Evolutionary conservation across 1,284 basidiomycete species (phyloP), one percentile per base, ranked within the genome.

Genomic region (Polyporus tsugae): DNA sequence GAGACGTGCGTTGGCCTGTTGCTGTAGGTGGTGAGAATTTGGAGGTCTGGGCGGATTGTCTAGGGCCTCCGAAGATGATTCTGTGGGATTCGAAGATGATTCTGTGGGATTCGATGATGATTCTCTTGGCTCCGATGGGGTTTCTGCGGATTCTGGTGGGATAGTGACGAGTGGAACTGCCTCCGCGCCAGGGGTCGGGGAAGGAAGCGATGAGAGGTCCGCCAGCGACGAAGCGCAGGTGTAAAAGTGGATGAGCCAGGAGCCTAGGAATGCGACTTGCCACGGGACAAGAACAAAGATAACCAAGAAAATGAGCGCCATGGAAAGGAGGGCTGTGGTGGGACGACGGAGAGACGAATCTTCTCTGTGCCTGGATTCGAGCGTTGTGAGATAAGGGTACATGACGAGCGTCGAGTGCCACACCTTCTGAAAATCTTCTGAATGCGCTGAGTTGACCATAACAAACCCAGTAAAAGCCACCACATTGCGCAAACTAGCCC

Each of bases 181-280:
- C 58, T 69, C 69, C 0, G 58, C 13, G 10, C 38, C 63, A 4
- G 65, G 15, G 2, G 36, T 17, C 38, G 55, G 36, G 15, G 63
- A 62, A 22, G 41, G 52, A 29, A 58, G 49, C 29, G 67, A 60
- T 33, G 70, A 70, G 22, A 70, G 52, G 6, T 69, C 58, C 46
- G 72, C 59, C 46, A 70, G 52, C 60, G 72, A 77, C 13, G 80
- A 78, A 15, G 86, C 85, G 75, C 90, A 92, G 52, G 87, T 89
- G 73, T 86, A 83, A 59, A 95, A 81, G 70, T 96, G 93, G 52
- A 95, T 87, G 17, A 92, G 72, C 86, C 92, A 95, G 71, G 91
- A 90, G 42, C 93, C 89, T 17, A 97, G 85, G 78, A 94, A 96
- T 1, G 92, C 95, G 39, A 97, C 93, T 79, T 98, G 96, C 87